These are phyloP conservation scores for Agaricales sp. DNA, from an alignment of 1,284 basidiomycete species.

Conservation along the genomic window DNA sequence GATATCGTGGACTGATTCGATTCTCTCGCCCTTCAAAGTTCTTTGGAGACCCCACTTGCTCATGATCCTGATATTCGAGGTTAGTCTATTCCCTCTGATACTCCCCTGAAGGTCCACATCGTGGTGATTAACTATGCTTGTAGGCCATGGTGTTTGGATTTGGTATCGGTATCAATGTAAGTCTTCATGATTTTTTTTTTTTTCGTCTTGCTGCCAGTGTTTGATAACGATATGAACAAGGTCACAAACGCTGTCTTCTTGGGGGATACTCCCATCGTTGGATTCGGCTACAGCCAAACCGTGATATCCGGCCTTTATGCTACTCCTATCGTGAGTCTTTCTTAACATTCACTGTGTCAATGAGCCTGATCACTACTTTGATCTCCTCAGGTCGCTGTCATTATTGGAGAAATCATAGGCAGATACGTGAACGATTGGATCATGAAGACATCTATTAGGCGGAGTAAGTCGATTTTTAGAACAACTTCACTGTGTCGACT, in stretches of 20 bases:
- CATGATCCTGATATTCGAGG: slow-evolving; percentile 29
- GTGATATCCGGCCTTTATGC: slow-evolving; percentile 31
- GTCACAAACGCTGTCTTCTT: slow-evolving; percentile 29
- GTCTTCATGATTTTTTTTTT: slow-evolving; percentile 5
- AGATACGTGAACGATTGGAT: slow-evolving; percentile 38
- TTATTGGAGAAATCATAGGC: slow-evolving; percentile 39
- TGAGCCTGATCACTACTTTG: neutral
- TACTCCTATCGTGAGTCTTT: slow-evolving; percentile 28
- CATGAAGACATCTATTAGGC: slow-evolving; percentile 27
- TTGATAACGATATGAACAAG: slow-evolving; percentile 2
- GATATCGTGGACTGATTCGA: slow-evolving; percentile 24
- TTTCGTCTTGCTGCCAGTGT: neutral
- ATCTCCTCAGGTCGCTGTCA: slow-evolving; percentile 22
- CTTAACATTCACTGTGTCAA: neutral
- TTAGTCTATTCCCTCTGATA: slow-evolving; percentile 9
- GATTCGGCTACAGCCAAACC: slow-evolving; percentile 31
- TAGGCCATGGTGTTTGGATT: slow-evolving; percentile 37
- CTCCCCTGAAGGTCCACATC: no score
- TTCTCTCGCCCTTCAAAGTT: slow-evolving; percentile 25
- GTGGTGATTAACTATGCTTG: neutral
- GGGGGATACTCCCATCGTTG: slow-evolving; percentile 27
- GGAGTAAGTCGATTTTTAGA: slow-evolving; percentile 13
- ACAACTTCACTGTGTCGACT: neutral
- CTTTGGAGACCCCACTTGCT: slow-evolving; percentile 35
- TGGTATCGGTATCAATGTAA: slow-evolving; percentile 42